Conservation (phyloP, 2,329 filamentous ascomycete genomes). For the Berkeleyomyces basicola region DNA sequence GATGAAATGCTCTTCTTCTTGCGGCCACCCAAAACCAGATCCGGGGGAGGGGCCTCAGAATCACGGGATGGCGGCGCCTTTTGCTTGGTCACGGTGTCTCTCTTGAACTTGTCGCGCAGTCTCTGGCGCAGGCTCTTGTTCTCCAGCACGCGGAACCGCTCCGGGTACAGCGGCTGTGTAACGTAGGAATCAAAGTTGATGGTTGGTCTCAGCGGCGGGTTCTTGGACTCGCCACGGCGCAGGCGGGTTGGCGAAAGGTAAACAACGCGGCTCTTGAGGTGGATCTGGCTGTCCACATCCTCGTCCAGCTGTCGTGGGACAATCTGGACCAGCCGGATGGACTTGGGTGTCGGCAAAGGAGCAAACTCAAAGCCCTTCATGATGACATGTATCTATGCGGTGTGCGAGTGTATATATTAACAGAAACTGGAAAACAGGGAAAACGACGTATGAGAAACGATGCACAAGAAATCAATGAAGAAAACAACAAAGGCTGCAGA, state of each 20-base stretch:
- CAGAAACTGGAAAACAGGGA: background rate
- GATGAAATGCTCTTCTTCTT: slow-evolving; percentile 10
- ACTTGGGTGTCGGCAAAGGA: slow-evolving; percentile 10
- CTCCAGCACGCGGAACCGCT: slow-evolving; percentile 11
- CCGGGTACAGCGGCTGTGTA: slow-evolving; percentile 6
- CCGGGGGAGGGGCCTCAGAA: background rate
- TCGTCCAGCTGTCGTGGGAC: slow-evolving; percentile 6
- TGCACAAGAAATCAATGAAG: background rate
- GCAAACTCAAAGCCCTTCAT: slow-evolving; percentile 8
- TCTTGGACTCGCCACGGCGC: slow-evolving; percentile 9
- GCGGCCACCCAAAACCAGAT: slow-evolving; percentile 9
- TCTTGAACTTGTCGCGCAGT: slow-evolving; percentile 10
- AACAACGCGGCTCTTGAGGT: slow-evolving; percentile 9
- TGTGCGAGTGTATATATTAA: background rate
- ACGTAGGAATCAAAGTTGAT: slow-evolving; percentile 11
- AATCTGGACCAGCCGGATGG: slow-evolving; percentile 13
- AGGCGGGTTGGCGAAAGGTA: slow-evolving; percentile 11
- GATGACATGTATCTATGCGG: background rate
- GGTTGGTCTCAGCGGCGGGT: slow-evolving; percentile 5
- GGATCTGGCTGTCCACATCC: slow-evolving; percentile 6
- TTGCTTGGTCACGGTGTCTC: background rate
- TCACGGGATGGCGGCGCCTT: background rate
- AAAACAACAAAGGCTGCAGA: background rate
- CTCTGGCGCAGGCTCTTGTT: slow-evolving; percentile 12
- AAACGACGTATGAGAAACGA: background rate